Conservation (phyloP, 306 rosid species). For the Cucurbita pepo region DNA sequence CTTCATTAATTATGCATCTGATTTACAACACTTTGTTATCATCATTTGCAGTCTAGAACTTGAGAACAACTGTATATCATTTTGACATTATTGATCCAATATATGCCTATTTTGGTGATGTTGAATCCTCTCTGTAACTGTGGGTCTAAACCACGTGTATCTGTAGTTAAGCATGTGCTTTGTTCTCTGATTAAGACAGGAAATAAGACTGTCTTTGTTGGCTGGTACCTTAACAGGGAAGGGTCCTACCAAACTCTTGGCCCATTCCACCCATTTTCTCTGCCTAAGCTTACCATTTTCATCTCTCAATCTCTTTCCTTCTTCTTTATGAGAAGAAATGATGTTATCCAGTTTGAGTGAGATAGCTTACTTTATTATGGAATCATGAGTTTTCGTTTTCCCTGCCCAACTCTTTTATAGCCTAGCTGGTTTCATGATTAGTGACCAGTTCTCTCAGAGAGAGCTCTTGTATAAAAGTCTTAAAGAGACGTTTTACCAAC, state of each 20-base stretch:
- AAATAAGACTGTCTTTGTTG: constrained; percentile 23
- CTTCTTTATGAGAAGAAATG: neutral
- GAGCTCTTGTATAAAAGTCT: neutral
- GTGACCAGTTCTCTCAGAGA: neutral
- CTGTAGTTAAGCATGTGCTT: constrained; percentile 46
- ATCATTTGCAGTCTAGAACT: neutral
- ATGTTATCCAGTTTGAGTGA: neutral
- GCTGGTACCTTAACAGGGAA: constrained; percentile 26
- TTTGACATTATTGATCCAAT: constrained; percentile 3
- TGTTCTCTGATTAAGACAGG: constrained; percentile 21
- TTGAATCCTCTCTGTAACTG: constrained; percentile 4
- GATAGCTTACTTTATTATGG: neutral
- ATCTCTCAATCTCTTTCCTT: neutral
- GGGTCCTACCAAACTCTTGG: constrained; percentile 28
- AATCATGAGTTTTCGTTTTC: neutral
- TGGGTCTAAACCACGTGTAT: constrained; percentile 35
- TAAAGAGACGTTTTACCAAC: neutral
- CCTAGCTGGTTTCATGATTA: neutral
- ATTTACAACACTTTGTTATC: neutral
- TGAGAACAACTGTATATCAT: neutral
- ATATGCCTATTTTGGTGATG: constrained; percentile 2
- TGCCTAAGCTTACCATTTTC: neutral
- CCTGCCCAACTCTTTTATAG: neutral
- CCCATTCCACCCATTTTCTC: constrained; percentile 4
- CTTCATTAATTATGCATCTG: neutral